These are phyloP conservation scores for Cercophora newfieldiana DNA, from an alignment of 495 filamentous ascomycete species.

Conservation along the genomic window DNA sequence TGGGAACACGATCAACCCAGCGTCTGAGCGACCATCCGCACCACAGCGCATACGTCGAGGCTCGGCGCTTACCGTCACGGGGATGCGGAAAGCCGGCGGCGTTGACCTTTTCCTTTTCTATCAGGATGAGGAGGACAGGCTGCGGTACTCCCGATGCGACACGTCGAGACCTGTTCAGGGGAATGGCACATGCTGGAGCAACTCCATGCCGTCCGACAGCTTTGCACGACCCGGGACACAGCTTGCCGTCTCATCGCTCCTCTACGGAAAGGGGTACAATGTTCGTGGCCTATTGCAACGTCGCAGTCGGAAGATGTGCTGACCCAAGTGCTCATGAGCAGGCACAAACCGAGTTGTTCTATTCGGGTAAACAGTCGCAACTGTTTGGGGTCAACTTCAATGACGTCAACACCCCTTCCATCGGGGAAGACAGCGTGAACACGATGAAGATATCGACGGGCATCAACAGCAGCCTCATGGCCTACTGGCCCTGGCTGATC, in stretches of 20 bases:
- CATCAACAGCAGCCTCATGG: slow-evolving; percentile 15
- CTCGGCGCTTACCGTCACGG: slow-evolving; percentile 20
- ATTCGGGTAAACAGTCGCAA: slow-evolving; percentile 4
- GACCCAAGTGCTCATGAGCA: slow-evolving; percentile 5
- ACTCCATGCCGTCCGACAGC: neutral
- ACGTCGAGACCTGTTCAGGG: neutral
- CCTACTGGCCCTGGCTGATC: slow-evolving; percentile 27
- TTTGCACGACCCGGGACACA: neutral
- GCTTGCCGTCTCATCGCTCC: neutral
- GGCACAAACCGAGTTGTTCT: slow-evolving; percentile 27
- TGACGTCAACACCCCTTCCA: neutral
- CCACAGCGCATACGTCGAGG: slow-evolving; percentile 12
- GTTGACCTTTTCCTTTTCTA: slow-evolving; percentile 22
- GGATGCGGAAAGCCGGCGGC: slow-evolving; percentile 18
- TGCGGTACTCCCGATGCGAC: slow-evolving; percentile 18
- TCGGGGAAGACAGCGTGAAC: slow-evolving; percentile 15
- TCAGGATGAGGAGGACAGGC: slow-evolving; percentile 12
- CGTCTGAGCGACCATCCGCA: neutral
- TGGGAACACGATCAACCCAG: neutral
- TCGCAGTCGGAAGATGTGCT: neutral
- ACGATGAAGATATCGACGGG: neutral
- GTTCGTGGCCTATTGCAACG: neutral
- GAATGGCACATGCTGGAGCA: slow-evolving; percentile 19
- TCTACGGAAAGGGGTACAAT: slow-evolving; percentile 11
- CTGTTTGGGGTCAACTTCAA: slow-evolving; percentile 24